Percentiles rank a stretch among this genome's conserved stretches.
Evolutionary conservation across 2,329 filamentous ascomycete species (phyloP).

Genomic region (Pestalotiopsis sp.): DNA sequence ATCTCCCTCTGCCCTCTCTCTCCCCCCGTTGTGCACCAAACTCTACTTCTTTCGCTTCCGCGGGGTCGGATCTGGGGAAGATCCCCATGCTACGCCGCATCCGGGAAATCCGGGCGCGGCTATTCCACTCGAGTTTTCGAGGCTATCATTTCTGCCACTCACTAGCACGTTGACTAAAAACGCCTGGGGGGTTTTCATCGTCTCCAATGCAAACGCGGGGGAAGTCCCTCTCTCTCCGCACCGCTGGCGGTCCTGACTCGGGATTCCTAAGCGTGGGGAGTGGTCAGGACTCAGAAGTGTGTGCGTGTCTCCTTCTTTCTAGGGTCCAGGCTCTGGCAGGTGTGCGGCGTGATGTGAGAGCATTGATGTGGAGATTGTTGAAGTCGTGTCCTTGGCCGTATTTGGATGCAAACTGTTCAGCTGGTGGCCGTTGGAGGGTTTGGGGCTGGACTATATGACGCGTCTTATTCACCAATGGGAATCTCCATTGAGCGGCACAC

Average conservation of each 20-base stretch:
- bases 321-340: background rate
- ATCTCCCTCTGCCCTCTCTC: background rate
- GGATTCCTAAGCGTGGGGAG: background rate
- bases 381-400: background rate
- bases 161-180: background rate
- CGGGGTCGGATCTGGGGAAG: slow-evolving; percentile 8
- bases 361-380: slow-evolving; percentile 2
- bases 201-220: background rate
- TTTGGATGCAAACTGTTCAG: background rate
- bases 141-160: background rate
- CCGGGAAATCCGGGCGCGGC: slow-evolving; percentile 1
- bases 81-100: background rate
- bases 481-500: background rate
- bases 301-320: background rate
- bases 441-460: background rate
- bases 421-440: background rate
- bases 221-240: background rate
- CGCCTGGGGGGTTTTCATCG: background rate
- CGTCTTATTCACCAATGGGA: background rate
- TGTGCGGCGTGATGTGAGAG: background rate
- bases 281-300: background rate
- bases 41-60: background rate
- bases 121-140: background rate
- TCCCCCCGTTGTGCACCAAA: background rate
- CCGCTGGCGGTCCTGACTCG: background rate